Conservation (phyloP, 495 filamentous ascomycete genomes). For the Trypethelium eluteriae region DNA sequence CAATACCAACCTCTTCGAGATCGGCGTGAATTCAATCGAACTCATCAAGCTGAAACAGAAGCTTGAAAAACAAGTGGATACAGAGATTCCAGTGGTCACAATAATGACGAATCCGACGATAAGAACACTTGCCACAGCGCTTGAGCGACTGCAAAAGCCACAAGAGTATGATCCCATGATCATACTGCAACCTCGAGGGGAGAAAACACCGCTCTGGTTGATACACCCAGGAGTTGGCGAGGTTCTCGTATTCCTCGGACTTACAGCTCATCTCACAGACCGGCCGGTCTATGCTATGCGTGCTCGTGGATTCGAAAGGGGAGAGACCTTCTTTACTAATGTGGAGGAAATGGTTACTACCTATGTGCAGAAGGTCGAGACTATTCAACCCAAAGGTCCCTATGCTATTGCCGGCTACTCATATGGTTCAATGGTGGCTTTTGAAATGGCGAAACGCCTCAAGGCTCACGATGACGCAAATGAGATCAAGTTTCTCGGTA, state of each 20-base stretch:
- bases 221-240: background rate
- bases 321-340: background rate
- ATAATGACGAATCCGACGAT: background rate
- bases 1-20: background rate
- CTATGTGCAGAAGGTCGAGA: background rate
- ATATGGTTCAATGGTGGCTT: background rate
- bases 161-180: background rate
- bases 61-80: background rate
- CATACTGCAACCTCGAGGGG: background rate
- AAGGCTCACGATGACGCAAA: background rate
- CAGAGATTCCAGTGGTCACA: background rate
- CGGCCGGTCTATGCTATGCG: background rate
- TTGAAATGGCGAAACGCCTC: background rate
- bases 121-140: background rate
- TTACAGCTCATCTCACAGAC: background rate
- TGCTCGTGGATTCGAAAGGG: background rate
- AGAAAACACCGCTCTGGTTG: background rate
- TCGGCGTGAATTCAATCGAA: background rate
- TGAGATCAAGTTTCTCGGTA: background rate
- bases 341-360: background rate
- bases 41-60: background rate
- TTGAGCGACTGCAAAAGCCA: background rate
- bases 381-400: background rate
- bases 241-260: background rate
- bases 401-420: background rate